Conservation (phyloP, 768 basidiomycete genomes). For the Erythrobasidium yunnanense region DNA sequence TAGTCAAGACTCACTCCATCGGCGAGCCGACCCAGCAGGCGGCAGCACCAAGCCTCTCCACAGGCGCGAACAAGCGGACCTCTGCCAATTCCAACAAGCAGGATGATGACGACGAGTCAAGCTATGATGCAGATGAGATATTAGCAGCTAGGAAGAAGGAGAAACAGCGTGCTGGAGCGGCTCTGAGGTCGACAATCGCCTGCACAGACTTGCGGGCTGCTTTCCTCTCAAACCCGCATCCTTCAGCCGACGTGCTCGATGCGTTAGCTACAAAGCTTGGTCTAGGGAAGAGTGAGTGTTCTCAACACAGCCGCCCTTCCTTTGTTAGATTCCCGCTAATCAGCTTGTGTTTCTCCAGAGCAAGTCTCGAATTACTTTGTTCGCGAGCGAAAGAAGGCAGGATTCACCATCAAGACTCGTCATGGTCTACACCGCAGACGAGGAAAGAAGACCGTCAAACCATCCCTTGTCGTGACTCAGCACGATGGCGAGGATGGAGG, state of each 20-base stretch:
- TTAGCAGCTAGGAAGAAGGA: neutral
- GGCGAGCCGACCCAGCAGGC: neutral
- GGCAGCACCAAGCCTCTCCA: neutral
- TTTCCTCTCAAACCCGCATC: conserved; percentile 21
- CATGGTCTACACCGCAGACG: conserved; percentile 15
- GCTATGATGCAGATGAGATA: conserved; percentile 2
- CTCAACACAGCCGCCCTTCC: too few relatives aligned
- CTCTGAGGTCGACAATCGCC: conserved; percentile 5
- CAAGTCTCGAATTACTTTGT: conserved; percentile 27
- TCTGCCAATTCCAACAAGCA: neutral
- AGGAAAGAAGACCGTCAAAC: neutral
- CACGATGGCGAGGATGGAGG: neutral
- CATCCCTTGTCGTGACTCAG: conserved; percentile 1
- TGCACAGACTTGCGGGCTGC: conserved; percentile 9
- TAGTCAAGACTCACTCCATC: neutral
- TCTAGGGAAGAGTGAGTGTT: conserved; percentile 19
- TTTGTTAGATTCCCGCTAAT: too few relatives aligned
- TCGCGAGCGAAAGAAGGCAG: conserved; percentile 24
- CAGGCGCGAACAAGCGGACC: neutral
- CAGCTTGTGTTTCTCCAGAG: neutral
- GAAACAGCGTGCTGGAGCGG: conserved; percentile 7
- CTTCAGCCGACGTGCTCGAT: conserved; percentile 12
- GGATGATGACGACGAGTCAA: conserved; percentile 1
- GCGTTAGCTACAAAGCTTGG: conserved; percentile 10
- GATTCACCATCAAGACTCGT: conserved; percentile 18